These are phyloP conservation scores for Fraxinus ornus DNA, from an alignment of 305 asterid species.

Conservation along the genomic window DNA sequence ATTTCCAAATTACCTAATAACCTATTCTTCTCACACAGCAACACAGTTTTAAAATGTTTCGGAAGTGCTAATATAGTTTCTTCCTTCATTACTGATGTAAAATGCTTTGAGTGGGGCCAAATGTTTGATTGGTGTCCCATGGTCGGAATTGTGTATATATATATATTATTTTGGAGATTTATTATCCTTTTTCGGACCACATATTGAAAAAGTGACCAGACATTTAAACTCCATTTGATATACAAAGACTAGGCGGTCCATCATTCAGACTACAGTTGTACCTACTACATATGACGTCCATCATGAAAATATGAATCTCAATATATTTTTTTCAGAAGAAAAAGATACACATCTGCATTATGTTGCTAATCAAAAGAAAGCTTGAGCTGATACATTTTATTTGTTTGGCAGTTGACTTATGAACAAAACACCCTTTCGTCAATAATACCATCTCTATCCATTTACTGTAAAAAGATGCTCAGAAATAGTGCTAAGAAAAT, in stretches of 20 bases:
- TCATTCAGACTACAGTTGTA: constrained; percentile 12
- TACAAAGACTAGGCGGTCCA: constrained; percentile 14
- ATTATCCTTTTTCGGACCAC: neutral
- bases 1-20: constrained; percentile 1
- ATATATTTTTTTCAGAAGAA: neutral
- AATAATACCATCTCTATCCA: neutral
- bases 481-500: constrained; percentile 1
- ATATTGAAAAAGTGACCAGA: neutral
- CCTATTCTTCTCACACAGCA: neutral
- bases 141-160: neutral
- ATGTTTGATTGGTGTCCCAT: neutral
- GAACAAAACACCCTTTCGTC: neutral
- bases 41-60: neutral
- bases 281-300: neutral
- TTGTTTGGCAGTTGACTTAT: neutral
- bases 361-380: constrained; percentile 6
- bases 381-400: neutral
- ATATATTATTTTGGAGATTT: neutral
- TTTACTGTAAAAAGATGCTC: neutral
- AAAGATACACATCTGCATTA: neutral
- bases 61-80: neutral
- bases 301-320: constrained; percentile 15
- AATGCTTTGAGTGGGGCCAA: neutral
- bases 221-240: neutral
- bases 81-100: neutral